Evolutionary conservation across 1,284 basidiomycete genomes (phyloP), one percentile per base, ranked within the genome.

Genomic region (Austropuccinia psidii): DNA sequence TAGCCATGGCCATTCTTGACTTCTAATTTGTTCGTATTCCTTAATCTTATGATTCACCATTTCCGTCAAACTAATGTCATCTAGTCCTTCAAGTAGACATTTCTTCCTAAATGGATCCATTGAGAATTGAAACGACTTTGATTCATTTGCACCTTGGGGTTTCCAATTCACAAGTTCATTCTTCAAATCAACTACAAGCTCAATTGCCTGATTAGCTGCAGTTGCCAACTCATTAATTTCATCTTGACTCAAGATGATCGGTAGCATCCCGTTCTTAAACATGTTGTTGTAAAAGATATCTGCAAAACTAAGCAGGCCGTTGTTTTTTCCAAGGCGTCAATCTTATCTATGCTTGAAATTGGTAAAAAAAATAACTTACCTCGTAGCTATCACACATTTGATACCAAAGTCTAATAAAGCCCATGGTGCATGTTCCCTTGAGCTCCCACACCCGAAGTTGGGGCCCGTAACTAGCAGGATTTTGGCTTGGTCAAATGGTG

Each of bases 211-310:
- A 79, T 87, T 86, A 9, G 92, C 93, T 79, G 96, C 93, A 77
- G 87, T 84, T 64, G 90, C 89, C 72, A 97, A 84, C 43, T 84
- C 84, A 66, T 84, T 84, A 80, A 93, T 92, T 75, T 91, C 86
- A 50, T 86, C 88, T 77, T 88, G 85, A n/a, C 92, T 84, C 19
- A 97, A 84, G 8, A 84, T 82, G 66, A 97, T 85, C 19, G 93
- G 91, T 54, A 97, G 85, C 90, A 96, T 94, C 73, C 94, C 93
- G 81, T 97, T 96, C 82, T 96, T 94, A 89, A 94, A 91, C 76
- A 89, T 87, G 82, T 94, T 93, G 81, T 86, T 93, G 62, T 86
- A 85, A 87, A 95, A 95, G 79, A 97, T 97, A 78, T 97, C 94
- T 45, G 91, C 93, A 79, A 95, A 95, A 78, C 90, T 93, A 55